These are phyloP conservation scores for Amaranthus tricolor DNA, from an alignment of 179 eudicot genomes.

Conservation along the genomic window DNA sequence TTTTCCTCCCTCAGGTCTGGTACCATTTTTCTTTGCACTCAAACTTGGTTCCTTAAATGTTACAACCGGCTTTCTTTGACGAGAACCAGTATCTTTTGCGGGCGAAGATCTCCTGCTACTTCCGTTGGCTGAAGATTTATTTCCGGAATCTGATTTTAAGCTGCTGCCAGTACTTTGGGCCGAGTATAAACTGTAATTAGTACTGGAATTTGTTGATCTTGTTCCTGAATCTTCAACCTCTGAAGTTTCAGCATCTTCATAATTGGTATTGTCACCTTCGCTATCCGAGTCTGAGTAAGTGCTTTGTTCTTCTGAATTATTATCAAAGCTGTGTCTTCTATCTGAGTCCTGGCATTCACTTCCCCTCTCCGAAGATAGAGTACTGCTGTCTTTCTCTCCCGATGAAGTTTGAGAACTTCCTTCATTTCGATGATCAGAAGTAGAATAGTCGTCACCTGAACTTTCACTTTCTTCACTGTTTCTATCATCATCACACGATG, in stretches of 20 bases:
- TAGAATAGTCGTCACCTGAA: conserved; percentile 16
- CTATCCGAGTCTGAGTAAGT: conserved; percentile 29
- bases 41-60: conserved; percentile 41
- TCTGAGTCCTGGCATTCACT: conserved; percentile 18
- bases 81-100: conserved; percentile 25
- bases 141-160: conserved; percentile 20
- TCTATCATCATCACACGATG: conserved; percentile 20
- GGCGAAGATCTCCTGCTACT: conserved; percentile 29
- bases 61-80: conserved; percentile 37
- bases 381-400: conserved; percentile 5
- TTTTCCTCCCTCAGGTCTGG: conserved; percentile 20
- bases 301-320: conserved; percentile 27
- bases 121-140: conserved; percentile 29
- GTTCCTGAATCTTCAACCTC: conserved; percentile 18
- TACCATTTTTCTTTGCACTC: conserved; percentile 23
- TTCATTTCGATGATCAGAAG: conserved; percentile 19
- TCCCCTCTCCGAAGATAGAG: conserved; percentile 14
- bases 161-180: conserved; percentile 21
- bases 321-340: conserved; percentile 12
- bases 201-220: conserved; percentile 11
- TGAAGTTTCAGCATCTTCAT: conserved; percentile 19
- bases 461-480: conserved; percentile 29
- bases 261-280: conserved; percentile 18
- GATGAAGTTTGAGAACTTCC: conserved; percentile 7
- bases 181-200: conserved; percentile 13